Conservation (phyloP, 441 rosid genomes). For the Pelargonium fulgidum region DNA sequence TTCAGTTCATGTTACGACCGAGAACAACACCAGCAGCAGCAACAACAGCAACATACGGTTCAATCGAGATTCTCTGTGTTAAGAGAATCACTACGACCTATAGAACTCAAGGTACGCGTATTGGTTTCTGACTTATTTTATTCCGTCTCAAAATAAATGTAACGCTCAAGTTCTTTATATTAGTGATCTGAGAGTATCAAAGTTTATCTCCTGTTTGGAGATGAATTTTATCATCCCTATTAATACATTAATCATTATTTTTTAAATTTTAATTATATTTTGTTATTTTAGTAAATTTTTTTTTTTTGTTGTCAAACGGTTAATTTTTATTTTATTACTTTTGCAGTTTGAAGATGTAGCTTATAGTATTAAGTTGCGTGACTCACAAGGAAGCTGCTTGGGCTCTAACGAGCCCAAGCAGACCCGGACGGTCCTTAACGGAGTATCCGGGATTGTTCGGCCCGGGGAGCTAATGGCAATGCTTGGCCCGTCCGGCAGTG, state of each 20-base stretch:
- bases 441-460: slow-evolving; percentile 23
- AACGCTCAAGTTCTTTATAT: not conserved
- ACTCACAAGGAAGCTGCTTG: not conserved
- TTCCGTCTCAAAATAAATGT: not conserved
- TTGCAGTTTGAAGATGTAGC: slow-evolving; percentile 3
- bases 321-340: not conserved
- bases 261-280: not conserved
- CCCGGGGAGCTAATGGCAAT: slow-evolving; percentile 34
- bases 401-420: not conserved
- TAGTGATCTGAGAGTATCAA: too few species aligned
- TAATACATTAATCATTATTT: too few species aligned
- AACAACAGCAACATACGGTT: not conserved
- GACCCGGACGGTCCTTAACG: slow-evolving; percentile 22
- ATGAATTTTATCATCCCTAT: too few species aligned
- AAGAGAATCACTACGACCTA: not conserved
- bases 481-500: slow-evolving; percentile 40
- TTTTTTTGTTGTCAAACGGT: too few species aligned
- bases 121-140: too few species aligned
- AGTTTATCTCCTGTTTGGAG: too few species aligned
- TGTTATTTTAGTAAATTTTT: too few species aligned
- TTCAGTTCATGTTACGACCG: too few species aligned
- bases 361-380: not conserved
- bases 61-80: not conserved
- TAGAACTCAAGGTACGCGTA: not conserved
- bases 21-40: not conserved